A percentile compares a stretch with the other conserved stretches of the same genome.
phyloP scores from a whole-genome alignment of 495 filamentous ascomycete genomes.

The Tirmania nivea region DNA sequence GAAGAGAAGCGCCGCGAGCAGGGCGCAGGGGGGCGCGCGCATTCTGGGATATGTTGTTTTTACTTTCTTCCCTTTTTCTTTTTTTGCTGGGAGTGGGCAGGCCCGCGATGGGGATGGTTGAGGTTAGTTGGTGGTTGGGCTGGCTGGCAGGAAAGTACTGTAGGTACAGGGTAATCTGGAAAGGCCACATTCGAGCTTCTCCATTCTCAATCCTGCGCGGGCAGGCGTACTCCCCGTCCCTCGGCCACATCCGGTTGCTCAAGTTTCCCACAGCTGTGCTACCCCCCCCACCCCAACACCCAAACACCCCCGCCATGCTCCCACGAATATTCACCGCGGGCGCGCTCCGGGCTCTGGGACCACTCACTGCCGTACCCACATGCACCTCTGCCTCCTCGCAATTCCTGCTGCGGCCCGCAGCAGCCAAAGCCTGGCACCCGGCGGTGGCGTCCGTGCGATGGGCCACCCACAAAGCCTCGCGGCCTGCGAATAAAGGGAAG shows the following conservation, averaged over 20 bases:
- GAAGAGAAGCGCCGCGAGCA: constrained; percentile 26
- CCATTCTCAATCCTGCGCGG: background rate
- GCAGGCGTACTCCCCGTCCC: background rate
- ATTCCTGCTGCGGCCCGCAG: constrained; percentile 26
- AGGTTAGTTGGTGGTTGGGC: no score
- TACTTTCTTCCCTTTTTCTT: background rate
- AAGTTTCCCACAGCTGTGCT: no score
- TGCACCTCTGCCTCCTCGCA: no score
- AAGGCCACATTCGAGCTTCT: background rate
- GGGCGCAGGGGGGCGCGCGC: constrained; percentile 10
- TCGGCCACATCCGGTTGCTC: no score
- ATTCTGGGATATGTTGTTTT: constrained; percentile 2
- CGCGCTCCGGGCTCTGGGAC: background rate
- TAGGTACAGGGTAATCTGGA: background rate
- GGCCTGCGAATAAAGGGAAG: constrained; percentile 62
- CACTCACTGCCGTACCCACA: background rate
- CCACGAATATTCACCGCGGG: background rate
- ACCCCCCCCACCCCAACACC: background rate
- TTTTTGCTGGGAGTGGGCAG: no score
- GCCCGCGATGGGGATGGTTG: no score
- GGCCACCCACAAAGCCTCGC: constrained; percentile 71
- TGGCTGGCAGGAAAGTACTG: no score
- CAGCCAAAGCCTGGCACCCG: constrained; percentile 19
- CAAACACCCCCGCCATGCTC: background rate
- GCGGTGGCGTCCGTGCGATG: constrained; percentile 29